Percentiles rank a stretch among this genome's conserved stretches.
These are phyloP conservation scores for Jimgerdemannia flammicorona DNA, from an alignment of 192 early-diverging fungal genomes.

Conservation along the genomic window DNA sequence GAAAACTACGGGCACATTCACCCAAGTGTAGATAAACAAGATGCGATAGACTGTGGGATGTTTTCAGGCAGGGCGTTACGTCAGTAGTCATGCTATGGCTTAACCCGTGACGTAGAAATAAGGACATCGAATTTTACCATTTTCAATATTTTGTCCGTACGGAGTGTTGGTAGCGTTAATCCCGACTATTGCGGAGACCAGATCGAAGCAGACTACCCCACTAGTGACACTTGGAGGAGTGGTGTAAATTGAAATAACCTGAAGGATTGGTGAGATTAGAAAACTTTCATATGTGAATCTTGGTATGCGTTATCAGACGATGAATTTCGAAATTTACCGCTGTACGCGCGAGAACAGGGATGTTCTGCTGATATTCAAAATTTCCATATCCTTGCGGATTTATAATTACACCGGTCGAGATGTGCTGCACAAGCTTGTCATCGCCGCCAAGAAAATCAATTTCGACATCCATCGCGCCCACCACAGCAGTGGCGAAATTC, in stretches of 20 bases:
- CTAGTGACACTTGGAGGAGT: background rate
- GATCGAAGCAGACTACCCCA: background rate
- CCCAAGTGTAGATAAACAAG: background rate
- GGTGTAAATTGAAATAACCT: background rate
- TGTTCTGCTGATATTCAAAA: background rate
- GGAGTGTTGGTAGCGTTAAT: background rate
- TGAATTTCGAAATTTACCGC: background rate
- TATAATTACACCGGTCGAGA: background rate
- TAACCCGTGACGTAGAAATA: too few relatives aligned
- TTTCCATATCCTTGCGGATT: background rate
- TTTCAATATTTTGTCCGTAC: background rate
- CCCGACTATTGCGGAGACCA: background rate
- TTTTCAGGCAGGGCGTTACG: background rate
- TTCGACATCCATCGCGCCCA: background rate
- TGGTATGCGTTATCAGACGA: background rate
- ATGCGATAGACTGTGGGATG: background rate
- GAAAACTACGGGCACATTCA: background rate
- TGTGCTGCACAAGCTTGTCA: background rate
- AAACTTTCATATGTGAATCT: background rate
- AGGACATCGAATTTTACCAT: background rate
- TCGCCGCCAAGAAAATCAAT: background rate
- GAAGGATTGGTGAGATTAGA: background rate
- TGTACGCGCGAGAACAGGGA: background rate
- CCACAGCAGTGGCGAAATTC: background rate
- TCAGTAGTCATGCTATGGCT: background rate